A percentile compares a stretch with the other conserved stretches of the same genome.
These are phyloP conservation scores for Globisporangium radiosum DNA, from an alignment of 352 stramenopile genomes.

Conservation along the genomic window DNA sequence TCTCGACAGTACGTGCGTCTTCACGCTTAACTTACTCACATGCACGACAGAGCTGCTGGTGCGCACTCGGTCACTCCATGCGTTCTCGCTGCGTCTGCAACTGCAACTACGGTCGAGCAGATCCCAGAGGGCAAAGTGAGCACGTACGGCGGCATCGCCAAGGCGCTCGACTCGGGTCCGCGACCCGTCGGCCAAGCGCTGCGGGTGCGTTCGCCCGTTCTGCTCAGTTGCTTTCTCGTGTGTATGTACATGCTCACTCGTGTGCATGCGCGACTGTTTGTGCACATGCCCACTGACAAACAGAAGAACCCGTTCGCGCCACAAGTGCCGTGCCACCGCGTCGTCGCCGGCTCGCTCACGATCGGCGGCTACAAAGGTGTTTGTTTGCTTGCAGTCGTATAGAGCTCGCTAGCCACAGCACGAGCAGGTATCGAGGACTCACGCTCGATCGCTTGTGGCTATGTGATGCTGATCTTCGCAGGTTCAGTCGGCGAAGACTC, in stretches of 20 bases:
- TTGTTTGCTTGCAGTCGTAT: no score
- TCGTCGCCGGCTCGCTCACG: slow-evolving; percentile 58
- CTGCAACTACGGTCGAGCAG: slow-evolving; percentile 15
- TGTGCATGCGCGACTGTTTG: background rate
- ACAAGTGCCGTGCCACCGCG: slow-evolving; percentile 68
- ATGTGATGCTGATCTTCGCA: slow-evolving; percentile 6
- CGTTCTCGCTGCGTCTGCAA: background rate
- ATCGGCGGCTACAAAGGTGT: slow-evolving; percentile 74
- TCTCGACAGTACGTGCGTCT: slow-evolving; percentile 39
- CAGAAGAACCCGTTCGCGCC: slow-evolving; percentile 82
- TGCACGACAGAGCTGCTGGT: background rate
- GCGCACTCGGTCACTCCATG: no score
- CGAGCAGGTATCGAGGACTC: no score
- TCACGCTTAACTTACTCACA: background rate
- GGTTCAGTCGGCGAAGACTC: slow-evolving; percentile 54
- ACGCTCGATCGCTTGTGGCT: no score
- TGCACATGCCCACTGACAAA: no score
- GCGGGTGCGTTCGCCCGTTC: slow-evolving; percentile 30
- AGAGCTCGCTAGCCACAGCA: no score
- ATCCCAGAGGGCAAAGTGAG: slow-evolving; percentile 74
- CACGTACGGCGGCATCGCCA: slow-evolving; percentile 67
- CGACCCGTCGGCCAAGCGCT: slow-evolving; percentile 75
- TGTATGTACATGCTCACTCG: background rate
- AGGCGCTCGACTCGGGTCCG: slow-evolving; percentile 52
- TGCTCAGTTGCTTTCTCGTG: no score